Base-by-base conservation (phyloP, 2,329 filamentous ascomycete species). In the Fusarium pseudoanthophilum region DNA sequence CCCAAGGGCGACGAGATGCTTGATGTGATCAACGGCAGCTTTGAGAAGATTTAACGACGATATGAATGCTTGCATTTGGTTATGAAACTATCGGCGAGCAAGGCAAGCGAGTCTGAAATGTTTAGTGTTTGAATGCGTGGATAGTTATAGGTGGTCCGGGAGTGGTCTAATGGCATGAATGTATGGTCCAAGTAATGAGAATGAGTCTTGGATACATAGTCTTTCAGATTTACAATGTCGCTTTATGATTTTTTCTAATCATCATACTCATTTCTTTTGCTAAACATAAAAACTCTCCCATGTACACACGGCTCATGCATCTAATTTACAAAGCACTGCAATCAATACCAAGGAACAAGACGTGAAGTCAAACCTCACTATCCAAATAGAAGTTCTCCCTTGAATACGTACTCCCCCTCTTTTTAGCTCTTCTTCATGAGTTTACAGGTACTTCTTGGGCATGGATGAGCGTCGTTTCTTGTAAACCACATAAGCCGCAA, bases 391-490 rank as follows among this genome's bases (percentile, higher is more conserved):
- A 58, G 51, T 51, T n/a, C 20, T 43, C 56, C 34, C 43, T 43
- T 39, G 7, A 28, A 42, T 46, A 34, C 39, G 16, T 30, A 59
- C 32, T 13, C 48, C 34, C 59, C 60, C 46, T 30, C 59, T 67
- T 55, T 76, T 75, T 69, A n/a, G 51, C 7, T 42, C 16, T 20
- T 26, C 39, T 32, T 34, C 16, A 34, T 28, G 11, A 36, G 43
- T 43, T 79, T 86, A 97, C 80, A 97, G 84, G 82, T 95, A 98
- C 85, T 98, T 98, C 88, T 97, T 97, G n/a, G 94, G 94, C 82
- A 91, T 90, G 72, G 87, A 90, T 43, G 89, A 87, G 83, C 92
- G 90, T 79, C 92, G 91, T 77, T 91, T 89, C 88, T 97, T 97
- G 84, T 97, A 97, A 67, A 91, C 80, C 42, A 94, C 81, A 79